Percentiles rank a stretch among this genome's conserved stretches.
phyloP scores from a whole-genome alignment of 345 rosid genomes.

The Stellera chamaejasme region DNA sequence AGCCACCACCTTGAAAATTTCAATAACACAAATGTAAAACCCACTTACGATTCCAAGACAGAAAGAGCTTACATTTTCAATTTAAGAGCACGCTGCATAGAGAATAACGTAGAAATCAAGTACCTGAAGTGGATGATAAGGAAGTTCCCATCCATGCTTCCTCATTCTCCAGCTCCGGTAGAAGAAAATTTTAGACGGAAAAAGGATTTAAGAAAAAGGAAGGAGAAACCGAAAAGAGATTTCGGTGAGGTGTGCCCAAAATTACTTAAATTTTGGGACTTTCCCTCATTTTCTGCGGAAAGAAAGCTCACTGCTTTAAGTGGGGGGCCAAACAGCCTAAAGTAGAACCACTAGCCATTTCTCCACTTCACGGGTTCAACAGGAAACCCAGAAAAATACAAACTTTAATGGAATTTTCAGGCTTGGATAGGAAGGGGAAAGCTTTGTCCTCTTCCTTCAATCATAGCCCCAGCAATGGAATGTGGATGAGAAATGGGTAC shows the following conservation, averaged over 20 bases:
- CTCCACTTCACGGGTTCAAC: constrained; percentile 27
- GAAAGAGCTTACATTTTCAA: background rate
- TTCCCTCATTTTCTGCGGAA: constrained; percentile 40
- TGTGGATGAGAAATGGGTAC: constrained; percentile 14
- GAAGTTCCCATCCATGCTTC: constrained; percentile 99
- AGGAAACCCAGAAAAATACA: constrained; percentile 21
- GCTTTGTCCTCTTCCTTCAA: constrained; percentile 28
- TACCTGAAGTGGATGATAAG: constrained; percentile 99
- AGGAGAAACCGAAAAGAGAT: constrained; percentile 5
- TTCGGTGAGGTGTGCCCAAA: constrained; percentile 5
- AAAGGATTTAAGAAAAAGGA: constrained; percentile 3
- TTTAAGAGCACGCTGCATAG: background rate
- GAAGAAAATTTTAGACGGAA: constrained; percentile 18
- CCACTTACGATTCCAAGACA: constrained; percentile 11
- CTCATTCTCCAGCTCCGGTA: constrained; percentile 52
- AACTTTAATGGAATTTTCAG: constrained; percentile 14
- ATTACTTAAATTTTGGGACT: constrained; percentile 18
- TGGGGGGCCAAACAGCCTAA: constrained; percentile 19
- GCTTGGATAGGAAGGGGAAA: constrained; percentile 14
- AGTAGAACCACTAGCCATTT: constrained; percentile 11
- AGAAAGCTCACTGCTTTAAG: constrained; percentile 19
- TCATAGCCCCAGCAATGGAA: constrained; percentile 17
- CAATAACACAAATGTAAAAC: constrained; percentile 15
- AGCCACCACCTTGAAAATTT: constrained; percentile 80
- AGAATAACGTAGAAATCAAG: background rate